A percentile compares a stretch with the other conserved stretches of the same genome.
These are phyloP conservation scores for Parasarocladium wereldwijsianum DNA, from an alignment of 2,329 filamentous ascomycete genomes.

Conservation along the genomic window DNA sequence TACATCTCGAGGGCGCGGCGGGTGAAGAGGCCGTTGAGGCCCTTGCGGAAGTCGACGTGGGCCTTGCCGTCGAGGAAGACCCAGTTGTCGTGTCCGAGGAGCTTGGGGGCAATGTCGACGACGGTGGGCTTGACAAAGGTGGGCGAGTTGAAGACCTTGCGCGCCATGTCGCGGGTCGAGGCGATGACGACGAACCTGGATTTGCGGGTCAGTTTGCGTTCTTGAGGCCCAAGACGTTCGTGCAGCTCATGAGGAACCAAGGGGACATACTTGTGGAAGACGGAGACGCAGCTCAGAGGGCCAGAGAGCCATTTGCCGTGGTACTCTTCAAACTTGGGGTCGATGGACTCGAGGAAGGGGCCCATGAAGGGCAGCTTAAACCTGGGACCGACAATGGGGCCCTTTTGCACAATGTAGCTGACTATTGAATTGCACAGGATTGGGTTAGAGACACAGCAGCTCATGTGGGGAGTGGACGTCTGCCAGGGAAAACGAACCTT, in stretches of 20 bases:
- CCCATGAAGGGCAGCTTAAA: constrained; percentile 81
- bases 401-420: constrained; percentile 61
- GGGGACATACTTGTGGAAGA: constrained; percentile 83
- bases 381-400: constrained; percentile 57
- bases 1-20: constrained; percentile 77
- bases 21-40: constrained; percentile 87
- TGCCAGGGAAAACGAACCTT: constrained; percentile 47
- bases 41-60: constrained; percentile 95
- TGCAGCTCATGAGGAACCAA: not conserved
- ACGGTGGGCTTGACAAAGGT: constrained; percentile 88
- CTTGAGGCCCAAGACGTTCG: not conserved
- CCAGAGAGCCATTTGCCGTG: constrained; percentile 85
- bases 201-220: not conserved
- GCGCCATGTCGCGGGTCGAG: constrained; percentile 84
- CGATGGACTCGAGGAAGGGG: constrained; percentile 84
- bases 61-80: constrained; percentile 92
- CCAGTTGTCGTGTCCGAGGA: constrained; percentile 86
- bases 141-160: constrained; percentile 94
- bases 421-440: constrained; percentile 29
- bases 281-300: constrained; percentile 87
- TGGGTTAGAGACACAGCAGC: not conserved
- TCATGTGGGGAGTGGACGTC: not conserved
- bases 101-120: constrained; percentile 85
- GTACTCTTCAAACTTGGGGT: constrained; percentile 86
- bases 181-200: constrained; percentile 89